Percentiles rank a stretch among this genome's conserved stretches.
These are phyloP conservation scores for Poronia punctata DNA, from an alignment of 495 filamentous ascomycete species.

Conservation along the genomic window DNA sequence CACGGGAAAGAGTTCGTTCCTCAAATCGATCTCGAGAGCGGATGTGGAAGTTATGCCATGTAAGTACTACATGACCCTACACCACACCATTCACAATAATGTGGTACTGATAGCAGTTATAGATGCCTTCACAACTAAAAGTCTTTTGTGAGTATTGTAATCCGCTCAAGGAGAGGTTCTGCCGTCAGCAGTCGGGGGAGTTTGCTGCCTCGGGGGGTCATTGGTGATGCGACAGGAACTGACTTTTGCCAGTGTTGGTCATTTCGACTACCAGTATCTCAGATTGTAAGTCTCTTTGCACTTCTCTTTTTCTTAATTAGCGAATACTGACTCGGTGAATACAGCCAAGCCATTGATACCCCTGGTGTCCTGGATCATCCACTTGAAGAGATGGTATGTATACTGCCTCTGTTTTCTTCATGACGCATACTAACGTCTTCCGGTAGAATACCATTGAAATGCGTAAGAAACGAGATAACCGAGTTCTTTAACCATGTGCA, in stretches of 20 bases:
- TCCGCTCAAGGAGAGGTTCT: not conserved
- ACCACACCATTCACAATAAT: not conserved
- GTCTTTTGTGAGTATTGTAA: constrained; percentile 52
- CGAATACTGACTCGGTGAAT: not conserved
- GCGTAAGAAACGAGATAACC: constrained; percentile 42
- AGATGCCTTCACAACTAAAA: constrained; percentile 95
- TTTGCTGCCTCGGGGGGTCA: too few relatives aligned
- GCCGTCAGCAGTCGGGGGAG: too few relatives aligned
- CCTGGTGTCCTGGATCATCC: constrained; percentile 82
- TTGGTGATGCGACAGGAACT: not conserved
- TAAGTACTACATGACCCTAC: not conserved
- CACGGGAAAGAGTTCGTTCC: constrained; percentile 92
- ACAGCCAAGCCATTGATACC: constrained; percentile 12
- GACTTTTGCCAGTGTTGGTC: constrained; percentile 55
- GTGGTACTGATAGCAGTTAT: constrained; percentile 2
- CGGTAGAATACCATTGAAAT: constrained; percentile 88
- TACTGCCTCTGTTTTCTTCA: not conserved
- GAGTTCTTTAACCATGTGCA: not conserved
- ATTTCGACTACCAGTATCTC: constrained; percentile 98
- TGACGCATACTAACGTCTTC: not conserved
- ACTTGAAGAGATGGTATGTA: constrained; percentile 77
- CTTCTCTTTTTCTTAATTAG: not conserved
- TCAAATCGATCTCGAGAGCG: constrained; percentile 83
- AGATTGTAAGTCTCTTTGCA: constrained; percentile 82
- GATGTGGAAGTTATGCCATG: constrained; percentile 96